phyloP scores from a whole-genome alignment of 225 moss, liverwort and hornwort species.

The Straminergon stramineum region DNA sequence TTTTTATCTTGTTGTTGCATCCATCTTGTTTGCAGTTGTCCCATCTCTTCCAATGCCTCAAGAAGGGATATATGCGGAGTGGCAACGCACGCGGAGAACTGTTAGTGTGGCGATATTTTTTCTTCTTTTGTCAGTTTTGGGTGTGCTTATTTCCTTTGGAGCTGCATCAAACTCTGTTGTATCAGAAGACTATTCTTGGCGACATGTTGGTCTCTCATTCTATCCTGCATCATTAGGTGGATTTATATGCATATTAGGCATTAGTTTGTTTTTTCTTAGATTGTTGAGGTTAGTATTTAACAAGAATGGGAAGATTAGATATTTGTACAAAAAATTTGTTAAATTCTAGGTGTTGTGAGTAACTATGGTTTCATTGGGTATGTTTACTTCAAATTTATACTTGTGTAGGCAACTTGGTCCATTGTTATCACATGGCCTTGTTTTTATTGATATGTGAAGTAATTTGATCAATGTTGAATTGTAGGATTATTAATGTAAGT shows the following conservation, averaged over 20 bases:
- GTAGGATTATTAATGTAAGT: too few relatives aligned
- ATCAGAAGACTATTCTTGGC: background rate
- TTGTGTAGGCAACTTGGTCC: background rate
- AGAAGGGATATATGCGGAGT: background rate
- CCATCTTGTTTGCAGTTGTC: background rate
- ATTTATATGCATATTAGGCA: background rate
- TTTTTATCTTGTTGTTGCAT: background rate
- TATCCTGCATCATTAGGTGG: background rate
- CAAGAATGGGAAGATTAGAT: background rate
- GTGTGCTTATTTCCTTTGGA: background rate
- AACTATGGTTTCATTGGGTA: background rate
- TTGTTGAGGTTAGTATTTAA: background rate
- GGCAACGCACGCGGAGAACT: fast-evolving
- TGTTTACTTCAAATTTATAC: fast-evolving
- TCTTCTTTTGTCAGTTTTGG: background rate
- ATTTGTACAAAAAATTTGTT: background rate
- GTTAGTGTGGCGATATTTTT: background rate
- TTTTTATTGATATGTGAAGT: background rate
- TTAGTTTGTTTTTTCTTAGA: background rate
- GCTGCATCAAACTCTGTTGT: background rate
- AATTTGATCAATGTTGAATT: too few relatives aligned
- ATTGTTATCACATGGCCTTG: background rate
- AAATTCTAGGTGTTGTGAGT: background rate
- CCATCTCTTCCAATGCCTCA: background rate
- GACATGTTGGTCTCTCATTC: fast-evolving